These are phyloP conservation scores for Fusarium sp. DNA, from an alignment of 2,329 filamentous ascomycete genomes.

Conservation along the genomic window DNA sequence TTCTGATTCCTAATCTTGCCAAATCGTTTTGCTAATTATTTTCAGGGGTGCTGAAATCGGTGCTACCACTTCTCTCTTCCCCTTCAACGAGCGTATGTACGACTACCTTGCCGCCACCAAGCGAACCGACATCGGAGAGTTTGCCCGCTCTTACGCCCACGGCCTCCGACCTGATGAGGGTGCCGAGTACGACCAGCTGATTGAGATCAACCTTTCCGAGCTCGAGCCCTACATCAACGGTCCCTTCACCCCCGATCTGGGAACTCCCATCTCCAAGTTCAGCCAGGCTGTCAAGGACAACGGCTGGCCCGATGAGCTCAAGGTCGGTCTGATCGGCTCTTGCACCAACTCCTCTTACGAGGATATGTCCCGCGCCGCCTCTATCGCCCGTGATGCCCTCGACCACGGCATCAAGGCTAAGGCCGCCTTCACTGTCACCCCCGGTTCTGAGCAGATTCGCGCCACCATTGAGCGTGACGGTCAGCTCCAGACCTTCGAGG, in stretches of 20 bases:
- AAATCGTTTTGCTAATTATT: background rate
- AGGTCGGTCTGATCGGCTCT: conserved; percentile 94
- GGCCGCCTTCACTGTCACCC: conserved; percentile 94
- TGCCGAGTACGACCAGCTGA: conserved; percentile 89
- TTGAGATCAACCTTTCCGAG: conserved; percentile 89
- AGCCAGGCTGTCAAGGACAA: conserved; percentile 85
- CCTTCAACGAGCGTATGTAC: conserved; percentile 98
- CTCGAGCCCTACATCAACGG: conserved; percentile 98
- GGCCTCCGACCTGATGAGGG: conserved; percentile 90
- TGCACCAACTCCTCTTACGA: conserved; percentile 99
- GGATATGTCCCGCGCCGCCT: conserved; percentile 96
- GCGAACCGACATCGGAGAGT: conserved; percentile 90
- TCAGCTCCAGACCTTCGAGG: conserved; percentile 85
- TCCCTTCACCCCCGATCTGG: conserved; percentile 95
- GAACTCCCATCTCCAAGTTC: conserved; percentile 91
- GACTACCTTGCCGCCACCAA: conserved; percentile 95
- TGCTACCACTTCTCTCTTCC: conserved; percentile 94
- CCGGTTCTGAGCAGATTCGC: conserved; percentile 95
- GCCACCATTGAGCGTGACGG: conserved; percentile 92
- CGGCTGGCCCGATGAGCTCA: conserved; percentile 90
- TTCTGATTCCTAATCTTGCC: conserved; percentile 24
- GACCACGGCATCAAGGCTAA: conserved; percentile 91
- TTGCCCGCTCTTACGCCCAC: conserved; percentile 83
- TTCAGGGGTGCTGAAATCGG: conserved; percentile 72
- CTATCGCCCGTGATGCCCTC: conserved; percentile 90